Evolutionary conservation across 805 yeast species (phyloP).

Genomic region (Myxozyma vanderwaltii): DNA sequence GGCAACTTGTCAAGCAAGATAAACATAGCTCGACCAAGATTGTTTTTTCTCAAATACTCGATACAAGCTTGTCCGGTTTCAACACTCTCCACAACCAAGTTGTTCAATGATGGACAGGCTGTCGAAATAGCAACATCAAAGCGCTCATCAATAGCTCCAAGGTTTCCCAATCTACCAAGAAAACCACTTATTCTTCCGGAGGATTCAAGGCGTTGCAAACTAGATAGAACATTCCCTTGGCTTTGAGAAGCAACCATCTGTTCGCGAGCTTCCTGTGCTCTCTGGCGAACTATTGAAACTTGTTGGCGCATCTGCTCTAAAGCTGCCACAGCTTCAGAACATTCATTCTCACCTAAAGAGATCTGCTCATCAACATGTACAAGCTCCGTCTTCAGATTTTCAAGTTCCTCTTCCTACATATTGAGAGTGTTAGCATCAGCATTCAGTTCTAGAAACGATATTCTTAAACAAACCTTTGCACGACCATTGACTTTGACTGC

Average conservation of each 20-base stretch:
- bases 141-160: slow-evolving; percentile 85
- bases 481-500: slow-evolving; percentile 53
- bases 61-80: slow-evolving; percentile 76
- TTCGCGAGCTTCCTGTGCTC: slow-evolving; percentile 64
- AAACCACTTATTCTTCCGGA: slow-evolving; percentile 85
- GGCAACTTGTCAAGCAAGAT: slow-evolving; percentile 76
- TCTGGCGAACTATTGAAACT: slow-evolving; percentile 58
- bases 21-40: slow-evolving; percentile 86
- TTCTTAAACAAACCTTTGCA: slow-evolving; percentile 40
- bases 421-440: background rate
- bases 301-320: slow-evolving; percentile 58
- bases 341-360: slow-evolving; percentile 58
- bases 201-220: slow-evolving; percentile 66
- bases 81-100: slow-evolving; percentile 85
- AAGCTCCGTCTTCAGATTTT: slow-evolving; percentile 52
- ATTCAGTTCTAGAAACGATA: no score
- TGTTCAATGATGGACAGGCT: slow-evolving; percentile 87
- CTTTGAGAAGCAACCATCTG: slow-evolving; percentile 61
- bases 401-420: slow-evolving; percentile 48
- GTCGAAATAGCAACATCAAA: slow-evolving; percentile 95
- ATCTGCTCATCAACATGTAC: slow-evolving; percentile 57
- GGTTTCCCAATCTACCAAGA: slow-evolving; percentile 69
- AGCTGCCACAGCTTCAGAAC: slow-evolving; percentile 51
- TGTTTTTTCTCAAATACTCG: slow-evolving; percentile 76
- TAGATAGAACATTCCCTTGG: slow-evolving; percentile 70